Evolutionary conservation across 805 yeast species (phyloP), one percentile per base, ranked within the genome.

Genomic region (Vanderwaltozyma tropicalis): DNA sequence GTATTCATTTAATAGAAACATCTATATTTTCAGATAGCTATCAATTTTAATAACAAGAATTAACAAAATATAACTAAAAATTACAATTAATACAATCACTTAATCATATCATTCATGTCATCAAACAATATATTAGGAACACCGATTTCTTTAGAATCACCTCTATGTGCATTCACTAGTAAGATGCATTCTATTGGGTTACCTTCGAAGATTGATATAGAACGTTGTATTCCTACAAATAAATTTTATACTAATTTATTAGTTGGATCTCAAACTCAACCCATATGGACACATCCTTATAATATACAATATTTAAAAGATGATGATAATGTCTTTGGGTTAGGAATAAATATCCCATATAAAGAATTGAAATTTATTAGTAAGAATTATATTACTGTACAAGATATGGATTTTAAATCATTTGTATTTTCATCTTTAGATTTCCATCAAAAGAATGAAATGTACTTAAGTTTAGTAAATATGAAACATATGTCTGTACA

Each of bases 211-310:
- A 38, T 40, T 3, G 21, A 28, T 72, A 57, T 62, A 28, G 65
- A 67, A 41, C 52, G 59, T 35, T 70, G 59, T 25, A 67, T 71
- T 42, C 76, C 78, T 50, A 85, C 94, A 18, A 84, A 84, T 57
- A 82, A 83, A 52, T 84, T 83, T 51, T 84, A 78, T 55, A 79
- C 81, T 27, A 84, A 84, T 58, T 59, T 84, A 56, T 57, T 83
- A 10, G 66, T 84, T 26, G 86, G 70, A 1, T 68, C 69, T 39
- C 89, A 80, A 52, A 72, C 75, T 2, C 65, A 72, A 40, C 84
- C 89, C 0, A 71, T 77, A 0, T 84, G 88, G 87, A 75, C 89
- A 0, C 86, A 80, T 47, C 95, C 95, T 1, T 83, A 82, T 51
- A 74, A 84, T 22, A 61, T 81, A 5, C 83, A 88, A 89, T 67